Conservation (phyloP, 495 filamentous ascomycete genomes). For the Letharia columbiana region DNA sequence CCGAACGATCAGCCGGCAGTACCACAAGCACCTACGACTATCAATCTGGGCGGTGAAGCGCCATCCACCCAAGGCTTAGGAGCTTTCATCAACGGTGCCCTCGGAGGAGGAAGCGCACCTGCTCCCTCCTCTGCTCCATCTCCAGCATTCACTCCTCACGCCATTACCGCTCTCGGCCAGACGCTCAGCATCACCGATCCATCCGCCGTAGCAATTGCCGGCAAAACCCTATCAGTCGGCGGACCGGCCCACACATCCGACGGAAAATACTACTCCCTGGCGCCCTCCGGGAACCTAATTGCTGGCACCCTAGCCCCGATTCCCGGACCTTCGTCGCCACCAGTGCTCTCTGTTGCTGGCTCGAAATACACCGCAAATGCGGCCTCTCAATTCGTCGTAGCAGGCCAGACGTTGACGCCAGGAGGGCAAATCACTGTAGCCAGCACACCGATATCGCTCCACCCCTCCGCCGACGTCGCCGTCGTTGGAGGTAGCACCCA, state of each 20-base stretch:
- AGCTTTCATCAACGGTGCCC: constrained; percentile 3
- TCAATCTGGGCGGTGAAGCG: constrained; percentile 4
- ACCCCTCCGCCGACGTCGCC: neutral
- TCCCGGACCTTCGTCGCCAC: neutral
- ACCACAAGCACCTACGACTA: constrained; percentile 13
- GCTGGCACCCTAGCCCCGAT: constrained; percentile 11
- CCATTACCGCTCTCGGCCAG: constrained; percentile 2
- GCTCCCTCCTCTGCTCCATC: neutral
- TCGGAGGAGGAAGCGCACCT: constrained; percentile 2
- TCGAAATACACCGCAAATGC: constrained; percentile 11
- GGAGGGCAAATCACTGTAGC: constrained; percentile 6
- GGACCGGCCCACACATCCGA: constrained; percentile 9
- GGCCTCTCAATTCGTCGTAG: constrained; percentile 5
- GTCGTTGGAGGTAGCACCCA: neutral
- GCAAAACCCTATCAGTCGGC: constrained; percentile 11
- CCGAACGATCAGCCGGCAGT: neutral
- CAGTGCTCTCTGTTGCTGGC: constrained; percentile 7
- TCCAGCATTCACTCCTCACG: constrained; percentile 4
- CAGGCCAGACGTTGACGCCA: constrained; percentile 13
- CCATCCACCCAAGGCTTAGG: constrained; percentile 3
- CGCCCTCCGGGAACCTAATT: constrained; percentile 9
- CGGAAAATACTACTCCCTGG: constrained; percentile 19
- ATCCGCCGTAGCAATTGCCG: constrained; percentile 11
- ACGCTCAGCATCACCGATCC: constrained; percentile 7
- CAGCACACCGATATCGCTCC: constrained; percentile 6